Percentiles rank a stretch among this genome's conserved stretches.
Conservation (phyloP, 805 yeast species). For the Yueomyces sp. region DNA sequence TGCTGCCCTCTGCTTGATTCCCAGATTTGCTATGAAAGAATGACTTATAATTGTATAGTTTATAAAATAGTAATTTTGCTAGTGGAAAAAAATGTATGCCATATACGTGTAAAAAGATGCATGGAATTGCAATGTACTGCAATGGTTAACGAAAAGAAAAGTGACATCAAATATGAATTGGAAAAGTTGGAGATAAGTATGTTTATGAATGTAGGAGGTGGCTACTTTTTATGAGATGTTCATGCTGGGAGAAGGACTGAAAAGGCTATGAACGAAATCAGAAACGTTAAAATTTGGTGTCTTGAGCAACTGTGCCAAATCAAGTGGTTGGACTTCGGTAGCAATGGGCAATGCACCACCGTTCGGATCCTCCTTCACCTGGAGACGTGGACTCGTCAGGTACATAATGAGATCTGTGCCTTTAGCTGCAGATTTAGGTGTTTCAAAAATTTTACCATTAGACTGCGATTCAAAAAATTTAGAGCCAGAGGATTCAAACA, state of each 20-base stretch:
- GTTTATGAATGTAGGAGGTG: too few relatives aligned
- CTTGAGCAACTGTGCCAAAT: constrained; percentile 8
- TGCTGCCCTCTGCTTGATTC: too few relatives aligned
- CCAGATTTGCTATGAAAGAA: too few relatives aligned
- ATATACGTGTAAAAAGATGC: too few relatives aligned
- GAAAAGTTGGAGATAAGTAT: too few relatives aligned
- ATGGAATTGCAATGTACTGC: too few relatives aligned
- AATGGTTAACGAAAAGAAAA: too few relatives aligned
- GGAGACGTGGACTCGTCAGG: background rate
- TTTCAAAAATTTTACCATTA: too few relatives aligned
- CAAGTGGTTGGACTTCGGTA: background rate
- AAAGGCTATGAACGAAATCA: constrained; percentile 24
- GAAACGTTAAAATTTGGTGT: constrained; percentile 25
- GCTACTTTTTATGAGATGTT: background rate
- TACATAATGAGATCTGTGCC: background rate
- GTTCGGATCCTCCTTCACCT: background rate
- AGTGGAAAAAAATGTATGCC: too few relatives aligned
- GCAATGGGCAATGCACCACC: background rate
- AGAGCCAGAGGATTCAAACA: background rate
- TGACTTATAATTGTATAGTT: too few relatives aligned
- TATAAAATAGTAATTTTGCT: too few relatives aligned
- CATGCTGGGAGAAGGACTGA: constrained; percentile 23
- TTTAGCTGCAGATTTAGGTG: background rate
- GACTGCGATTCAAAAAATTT: background rate
- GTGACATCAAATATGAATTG: too few relatives aligned